Percentiles rank a stretch among this genome's conserved stretches.
phyloP scores from a whole-genome alignment of 768 basidiomycete genomes.

The Boletus reticuloceps region DNA sequence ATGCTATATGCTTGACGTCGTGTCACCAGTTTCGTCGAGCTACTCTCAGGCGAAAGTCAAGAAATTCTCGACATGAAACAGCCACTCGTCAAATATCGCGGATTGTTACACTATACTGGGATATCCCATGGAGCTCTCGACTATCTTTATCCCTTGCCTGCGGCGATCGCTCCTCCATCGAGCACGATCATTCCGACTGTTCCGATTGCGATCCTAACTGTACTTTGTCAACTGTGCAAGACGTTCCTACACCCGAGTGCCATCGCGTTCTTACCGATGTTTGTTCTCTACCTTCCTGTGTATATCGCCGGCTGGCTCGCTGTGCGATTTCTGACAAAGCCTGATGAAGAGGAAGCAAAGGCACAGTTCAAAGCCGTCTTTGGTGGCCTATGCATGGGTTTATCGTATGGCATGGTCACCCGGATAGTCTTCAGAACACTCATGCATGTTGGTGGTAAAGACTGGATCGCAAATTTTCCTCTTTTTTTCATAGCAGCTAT shows the following conservation, averaged over 20 bases:
- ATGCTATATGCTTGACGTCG: not conserved
- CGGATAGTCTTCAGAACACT: not conserved
- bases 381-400: slow-evolving; percentile 39
- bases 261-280: slow-evolving; percentile 39
- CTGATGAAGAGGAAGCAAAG: slow-evolving; percentile 60
- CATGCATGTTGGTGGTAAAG: not conserved
- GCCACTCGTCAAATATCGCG: slow-evolving; percentile 53
- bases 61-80: slow-evolving; percentile 35
- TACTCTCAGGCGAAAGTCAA: slow-evolving; percentile 13
- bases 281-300: slow-evolving; percentile 56
- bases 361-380: slow-evolving; percentile 72
- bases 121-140: slow-evolving; percentile 51
- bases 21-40: slow-evolving; percentile 18
- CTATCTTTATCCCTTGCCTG: slow-evolving; percentile 39
- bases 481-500: not conserved
- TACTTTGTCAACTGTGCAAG: slow-evolving; percentile 36
- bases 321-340: slow-evolving; percentile 39
- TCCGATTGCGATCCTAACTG: slow-evolving; percentile 33
- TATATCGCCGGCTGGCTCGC: slow-evolving; percentile 50
- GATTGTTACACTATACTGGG: slow-evolving; percentile 49
- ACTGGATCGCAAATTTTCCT: not conserved
- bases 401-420: slow-evolving; percentile 1
- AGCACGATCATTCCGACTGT: slow-evolving; percentile 17
- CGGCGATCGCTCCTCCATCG: no score
- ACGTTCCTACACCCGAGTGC: slow-evolving; percentile 42